Evolutionary conservation across 2,329 filamentous ascomycete species (phyloP).

Genomic region (Magnaporthiopsis incrustans): DNA sequence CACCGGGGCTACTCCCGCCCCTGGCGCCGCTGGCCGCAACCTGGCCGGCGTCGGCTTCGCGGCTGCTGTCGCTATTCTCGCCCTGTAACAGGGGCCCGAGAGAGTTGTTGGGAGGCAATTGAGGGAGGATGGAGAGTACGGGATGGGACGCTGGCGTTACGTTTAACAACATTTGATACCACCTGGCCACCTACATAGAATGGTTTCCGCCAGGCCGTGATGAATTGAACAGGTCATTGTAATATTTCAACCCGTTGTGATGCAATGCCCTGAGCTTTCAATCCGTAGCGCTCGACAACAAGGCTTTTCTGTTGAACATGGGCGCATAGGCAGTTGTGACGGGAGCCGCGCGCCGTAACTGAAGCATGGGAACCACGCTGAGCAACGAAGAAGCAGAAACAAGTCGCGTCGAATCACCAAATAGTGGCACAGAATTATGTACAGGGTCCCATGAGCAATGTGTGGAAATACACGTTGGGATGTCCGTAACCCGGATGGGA

Average conservation of each 20-base stretch:
- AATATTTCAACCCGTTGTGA: neutral
- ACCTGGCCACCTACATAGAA: neutral
- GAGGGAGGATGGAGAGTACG: neutral
- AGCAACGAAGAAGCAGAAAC: too few species aligned
- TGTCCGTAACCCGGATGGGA: too few species aligned
- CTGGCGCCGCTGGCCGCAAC: slow-evolving; percentile 1
- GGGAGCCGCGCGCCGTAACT: too few species aligned
- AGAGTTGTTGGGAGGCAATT: neutral
- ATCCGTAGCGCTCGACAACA: neutral
- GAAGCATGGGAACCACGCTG: too few species aligned
- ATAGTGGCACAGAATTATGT: too few species aligned
- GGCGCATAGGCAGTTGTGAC: too few species aligned
- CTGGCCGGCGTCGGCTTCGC: slow-evolving; percentile 1
- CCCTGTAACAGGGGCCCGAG: neutral
- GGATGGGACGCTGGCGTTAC: neutral
- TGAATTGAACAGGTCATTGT: neutral
- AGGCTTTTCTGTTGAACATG: too few species aligned
- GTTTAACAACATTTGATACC: neutral
- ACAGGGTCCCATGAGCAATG: too few species aligned
- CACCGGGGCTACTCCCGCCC: neutral
- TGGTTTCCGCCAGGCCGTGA: neutral
- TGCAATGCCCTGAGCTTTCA: too few species aligned
- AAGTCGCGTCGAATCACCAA: too few species aligned
- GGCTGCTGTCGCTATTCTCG: slow-evolving; percentile 2
- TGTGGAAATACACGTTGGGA: too few species aligned